Evolutionary conservation across 495 filamentous ascomycete species (phyloP).

Genomic region (Penicillium turbatum): DNA sequence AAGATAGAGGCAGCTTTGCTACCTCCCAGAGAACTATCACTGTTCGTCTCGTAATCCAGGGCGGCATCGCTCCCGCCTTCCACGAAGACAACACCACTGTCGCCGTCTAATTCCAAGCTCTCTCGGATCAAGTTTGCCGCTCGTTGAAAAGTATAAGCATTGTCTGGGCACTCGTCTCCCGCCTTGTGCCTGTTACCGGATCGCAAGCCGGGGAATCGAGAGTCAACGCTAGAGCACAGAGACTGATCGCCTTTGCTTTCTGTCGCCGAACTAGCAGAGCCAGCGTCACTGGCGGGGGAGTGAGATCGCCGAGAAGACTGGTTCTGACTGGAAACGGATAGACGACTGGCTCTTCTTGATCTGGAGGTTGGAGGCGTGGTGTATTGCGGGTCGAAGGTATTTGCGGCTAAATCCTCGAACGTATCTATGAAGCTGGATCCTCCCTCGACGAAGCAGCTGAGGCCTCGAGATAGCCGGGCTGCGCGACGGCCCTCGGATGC

Average conservation of each 20-base stretch:
- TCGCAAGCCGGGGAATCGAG: slow-evolving; percentile 27
- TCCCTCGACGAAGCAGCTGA: slow-evolving; percentile 60
- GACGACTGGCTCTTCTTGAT: slow-evolving; percentile 10
- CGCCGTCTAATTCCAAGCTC: slow-evolving; percentile 45
- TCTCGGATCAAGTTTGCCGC: slow-evolving; percentile 55
- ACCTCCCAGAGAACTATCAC: slow-evolving; percentile 23
- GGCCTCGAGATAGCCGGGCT: slow-evolving; percentile 52
- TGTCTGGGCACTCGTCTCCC: slow-evolving; percentile 24
- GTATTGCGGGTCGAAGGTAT: not conserved
- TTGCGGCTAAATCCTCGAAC: not conserved
- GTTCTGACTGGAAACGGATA: not conserved
- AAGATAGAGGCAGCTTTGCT: slow-evolving; percentile 26
- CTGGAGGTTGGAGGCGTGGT: not conserved
- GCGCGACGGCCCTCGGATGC: slow-evolving; percentile 54
- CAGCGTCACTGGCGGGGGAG: slow-evolving; percentile 25
- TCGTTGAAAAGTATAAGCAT: slow-evolving; percentile 45
- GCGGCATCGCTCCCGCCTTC: slow-evolving; percentile 28
- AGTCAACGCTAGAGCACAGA: slow-evolving; percentile 9
- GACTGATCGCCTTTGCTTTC: slow-evolving; percentile 25
- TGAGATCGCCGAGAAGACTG: slow-evolving; percentile 12
- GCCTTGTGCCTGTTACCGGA: slow-evolving; percentile 17
- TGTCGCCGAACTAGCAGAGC: slow-evolving; percentile 23
- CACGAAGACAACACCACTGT: slow-evolving; percentile 51
- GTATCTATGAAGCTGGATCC: slow-evolving; percentile 31
- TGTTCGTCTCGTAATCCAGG: slow-evolving; percentile 22